Conservation (phyloP, 371 early-diverging fungal species). For the Sporodiniella umbellata region DNA sequence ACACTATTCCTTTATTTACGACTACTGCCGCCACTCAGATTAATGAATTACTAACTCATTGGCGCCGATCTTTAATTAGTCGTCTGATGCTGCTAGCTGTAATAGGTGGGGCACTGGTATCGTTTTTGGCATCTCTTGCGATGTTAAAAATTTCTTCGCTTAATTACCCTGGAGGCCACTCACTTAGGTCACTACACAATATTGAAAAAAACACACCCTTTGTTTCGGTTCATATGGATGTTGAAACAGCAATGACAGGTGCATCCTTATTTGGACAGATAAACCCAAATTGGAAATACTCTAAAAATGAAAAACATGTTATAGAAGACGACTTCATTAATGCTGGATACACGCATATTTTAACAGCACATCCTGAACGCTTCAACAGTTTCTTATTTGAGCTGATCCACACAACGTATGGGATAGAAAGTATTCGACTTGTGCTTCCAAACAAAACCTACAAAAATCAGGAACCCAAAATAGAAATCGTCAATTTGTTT, state of each 20-base stretch:
- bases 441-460: background rate
- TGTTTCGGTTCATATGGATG: slow-evolving; percentile 76
- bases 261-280: slow-evolving; percentile 73
- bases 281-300: slow-evolving; percentile 53
- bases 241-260: slow-evolving; percentile 84
- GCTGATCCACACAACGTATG: slow-evolving; percentile 29
- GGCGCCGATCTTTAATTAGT: slow-evolving; percentile 8
- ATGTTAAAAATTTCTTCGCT: slow-evolving; percentile 62
- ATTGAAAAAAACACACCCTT: slow-evolving; percentile 27
- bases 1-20: slow-evolving; percentile 84
- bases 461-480: slow-evolving; percentile 2
- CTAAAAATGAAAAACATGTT: slow-evolving; percentile 60
- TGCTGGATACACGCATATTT: slow-evolving; percentile 61
- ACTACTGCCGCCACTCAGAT: slow-evolving; percentile 58
- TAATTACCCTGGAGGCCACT: slow-evolving; percentile 92
- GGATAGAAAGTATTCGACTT: slow-evolving; percentile 25
- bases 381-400: slow-evolving; percentile 43
- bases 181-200: slow-evolving; percentile 62
- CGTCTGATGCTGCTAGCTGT: slow-evolving; percentile 14
- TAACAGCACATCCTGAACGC: slow-evolving; percentile 52
- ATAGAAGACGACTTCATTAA: slow-evolving; percentile 47
- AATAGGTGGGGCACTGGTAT: slow-evolving; percentile 19
- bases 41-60: slow-evolving; percentile 26
- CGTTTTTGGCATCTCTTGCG: slow-evolving; percentile 34
- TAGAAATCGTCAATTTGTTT: background rate